A percentile compares a stretch with the other conserved stretches of the same genome.
Conservation (phyloP, 148 eudicot species). For the Vaccinium vitisidaea region DNA sequence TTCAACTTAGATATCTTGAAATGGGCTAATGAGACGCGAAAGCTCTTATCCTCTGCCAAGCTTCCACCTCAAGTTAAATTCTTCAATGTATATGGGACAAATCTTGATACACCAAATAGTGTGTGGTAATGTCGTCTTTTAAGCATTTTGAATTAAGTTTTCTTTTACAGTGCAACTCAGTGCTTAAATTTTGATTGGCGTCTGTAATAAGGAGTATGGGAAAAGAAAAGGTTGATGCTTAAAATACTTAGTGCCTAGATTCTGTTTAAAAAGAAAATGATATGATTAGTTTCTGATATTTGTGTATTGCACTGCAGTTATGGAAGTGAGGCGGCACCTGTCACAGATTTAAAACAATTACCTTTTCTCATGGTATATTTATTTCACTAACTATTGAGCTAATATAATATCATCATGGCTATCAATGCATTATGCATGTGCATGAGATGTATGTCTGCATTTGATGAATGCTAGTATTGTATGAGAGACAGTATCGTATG, state of each 20-base stretch:
- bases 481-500: not conserved
- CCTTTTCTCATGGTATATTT: slow-evolving; percentile 53
- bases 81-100: slow-evolving; percentile 92
- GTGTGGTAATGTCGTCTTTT: slow-evolving; percentile 54
- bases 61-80: slow-evolving; percentile 78
- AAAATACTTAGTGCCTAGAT: not conserved
- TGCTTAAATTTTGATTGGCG: not conserved
- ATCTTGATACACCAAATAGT: slow-evolving; percentile 84
- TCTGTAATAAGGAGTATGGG: not conserved
- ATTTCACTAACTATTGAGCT: not conserved
- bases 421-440: slow-evolving; percentile 1
- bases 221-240: not conserved
- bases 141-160: not conserved
- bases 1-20: slow-evolving; percentile 70
- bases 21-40: slow-evolving; percentile 88
- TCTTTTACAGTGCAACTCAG: not conserved
- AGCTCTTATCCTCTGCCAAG: slow-evolving; percentile 57
- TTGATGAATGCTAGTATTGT: slow-evolving; percentile 5
- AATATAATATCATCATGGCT: not conserved
- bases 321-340: slow-evolving; percentile 72
- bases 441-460: slow-evolving; percentile 5
- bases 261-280: not conserved
- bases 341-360: slow-evolving; percentile 57
- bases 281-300: slow-evolving; percentile 4
- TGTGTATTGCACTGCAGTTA: slow-evolving; percentile 57